Conservation (phyloP, 2,329 filamentous ascomycete genomes). For the Davidsoniella australis region DNA sequence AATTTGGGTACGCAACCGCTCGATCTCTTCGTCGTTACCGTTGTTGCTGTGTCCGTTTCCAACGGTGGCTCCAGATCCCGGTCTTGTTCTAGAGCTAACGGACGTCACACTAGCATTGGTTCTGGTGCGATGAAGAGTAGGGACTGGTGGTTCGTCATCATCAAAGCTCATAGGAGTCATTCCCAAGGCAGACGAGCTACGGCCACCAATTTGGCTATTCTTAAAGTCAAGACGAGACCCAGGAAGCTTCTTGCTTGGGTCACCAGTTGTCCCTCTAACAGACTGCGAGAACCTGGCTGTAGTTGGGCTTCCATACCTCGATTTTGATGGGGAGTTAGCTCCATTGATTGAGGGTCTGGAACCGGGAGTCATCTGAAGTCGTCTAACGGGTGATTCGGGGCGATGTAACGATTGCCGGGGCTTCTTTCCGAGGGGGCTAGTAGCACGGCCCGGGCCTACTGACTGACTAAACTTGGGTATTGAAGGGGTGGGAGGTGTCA, state of each 20-base stretch:
- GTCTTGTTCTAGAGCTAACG: constrained; percentile 29
- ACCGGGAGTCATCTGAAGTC: constrained; percentile 44
- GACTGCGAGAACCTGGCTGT: constrained; percentile 38
- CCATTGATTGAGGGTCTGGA: constrained; percentile 34
- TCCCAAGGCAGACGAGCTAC: constrained; percentile 43
- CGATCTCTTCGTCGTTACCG: constrained; percentile 51
- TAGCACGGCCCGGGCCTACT: constrained; percentile 54
- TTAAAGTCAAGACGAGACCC: constrained; percentile 29
- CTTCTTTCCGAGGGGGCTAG: constrained; percentile 49
- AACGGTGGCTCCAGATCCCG: constrained; percentile 31
- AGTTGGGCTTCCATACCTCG: constrained; percentile 44
- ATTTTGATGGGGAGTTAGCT: constrained; percentile 25
- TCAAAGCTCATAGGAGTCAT: constrained; percentile 27
- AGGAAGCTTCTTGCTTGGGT: constrained; percentile 39
- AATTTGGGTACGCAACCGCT: constrained; percentile 53
- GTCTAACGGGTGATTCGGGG: constrained; percentile 70
- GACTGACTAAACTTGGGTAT: constrained; percentile 78
- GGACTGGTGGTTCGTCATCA: constrained; percentile 32
- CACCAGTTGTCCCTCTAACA: constrained; percentile 41
- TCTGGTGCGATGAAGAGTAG: constrained; percentile 8
- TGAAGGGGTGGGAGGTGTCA: constrained; percentile 47
- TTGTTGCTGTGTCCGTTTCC: constrained; percentile 40
- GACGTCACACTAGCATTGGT: constrained; percentile 37
- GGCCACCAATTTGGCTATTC: constrained; percentile 31
- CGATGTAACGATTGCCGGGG: constrained; percentile 64